Conservation (phyloP, 2,329 filamentous ascomycete species). For the Monosporascus sp. region DNA sequence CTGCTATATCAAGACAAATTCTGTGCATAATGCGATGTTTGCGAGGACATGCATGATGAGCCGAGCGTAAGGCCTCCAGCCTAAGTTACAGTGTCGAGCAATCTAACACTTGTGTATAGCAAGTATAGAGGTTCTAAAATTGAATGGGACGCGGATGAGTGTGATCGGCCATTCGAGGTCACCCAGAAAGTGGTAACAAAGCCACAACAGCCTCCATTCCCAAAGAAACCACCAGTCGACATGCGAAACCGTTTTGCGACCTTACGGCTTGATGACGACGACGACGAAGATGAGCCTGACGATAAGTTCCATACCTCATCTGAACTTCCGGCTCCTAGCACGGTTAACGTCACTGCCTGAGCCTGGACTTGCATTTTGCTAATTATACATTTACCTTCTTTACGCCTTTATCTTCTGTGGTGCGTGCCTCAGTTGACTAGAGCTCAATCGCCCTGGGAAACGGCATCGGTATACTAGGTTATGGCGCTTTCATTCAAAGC, state of each 20-base stretch:
- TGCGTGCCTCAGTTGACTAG: not conserved
- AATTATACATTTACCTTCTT: not conserved
- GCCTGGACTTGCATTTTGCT: not conserved
- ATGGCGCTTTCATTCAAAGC: not conserved
- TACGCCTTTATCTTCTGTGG: not conserved
- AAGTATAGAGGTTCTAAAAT: conserved; percentile 68
- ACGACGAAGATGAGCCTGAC: conserved; percentile 23
- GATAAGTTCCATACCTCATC: conserved; percentile 27
- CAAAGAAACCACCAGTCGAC: conserved; percentile 7
- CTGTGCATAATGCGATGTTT: conserved; percentile 68
- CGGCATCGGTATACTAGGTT: not conserved
- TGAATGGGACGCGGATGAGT: conserved; percentile 69
- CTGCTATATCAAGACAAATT: conserved; percentile 70
- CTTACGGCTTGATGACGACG: conserved; percentile 24
- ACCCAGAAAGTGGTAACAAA: conserved; percentile 17
- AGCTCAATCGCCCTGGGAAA: not conserved
- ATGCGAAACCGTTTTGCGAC: conserved; percentile 23
- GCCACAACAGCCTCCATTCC: conserved; percentile 4
- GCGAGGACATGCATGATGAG: conserved; percentile 75
- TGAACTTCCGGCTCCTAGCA: conserved; percentile 23
- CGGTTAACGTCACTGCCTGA: conserved; percentile 17
- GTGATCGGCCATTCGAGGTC: conserved; percentile 51
- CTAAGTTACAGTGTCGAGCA: conserved; percentile 1
- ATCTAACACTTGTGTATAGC: conserved; percentile 33
- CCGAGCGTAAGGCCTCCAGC: conserved; percentile 35